Base-by-base conservation (phyloP, 805 yeast species). In the Torulaspora maleeae region DNA sequence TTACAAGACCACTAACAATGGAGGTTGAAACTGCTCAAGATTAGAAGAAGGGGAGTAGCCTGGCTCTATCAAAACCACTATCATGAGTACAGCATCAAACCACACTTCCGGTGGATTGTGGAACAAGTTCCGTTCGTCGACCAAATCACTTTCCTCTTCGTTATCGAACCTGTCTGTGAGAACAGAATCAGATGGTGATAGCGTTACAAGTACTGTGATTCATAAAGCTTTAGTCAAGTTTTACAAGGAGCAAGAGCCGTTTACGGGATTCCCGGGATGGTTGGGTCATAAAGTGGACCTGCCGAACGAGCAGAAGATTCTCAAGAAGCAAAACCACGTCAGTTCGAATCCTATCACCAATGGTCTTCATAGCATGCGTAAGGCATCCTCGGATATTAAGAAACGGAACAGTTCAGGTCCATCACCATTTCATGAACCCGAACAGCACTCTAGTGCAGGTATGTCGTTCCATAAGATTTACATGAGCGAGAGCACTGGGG, bases 161-260 rank as follows among this genome's bases (percentile, higher is more conserved):
- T 45, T 63, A 13, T 43, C 61, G 3, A 56, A 58, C 10, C 43
- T 63, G 2, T 57, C 66, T 3, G 36, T 56, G 1, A 60, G 55
- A 37, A 45, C 59, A 5, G 78, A 75, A 38, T 58, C 63, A 35
- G 79, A 75, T 48, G 76, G 76, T 20, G 69, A 65, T 25, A 52
- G 66, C 1, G 67, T 68, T 20, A 66, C 66, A 10, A 66, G 73
- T 27, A 75, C 79, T 0, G 63, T 73, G 6, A 64, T 75, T 4
- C 74, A 73, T 47, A 67, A 74, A 46, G 72, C 77, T 1, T 49
- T 75, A 36, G 69, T 72, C 9, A 63, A 66, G 40, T 71, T 59
- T 55, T 75, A 74, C 49, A 49, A 61, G 38, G 55, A 50, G 12
- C 61, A 58, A 36, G 64, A 58, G 29, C 66, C 64, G 0, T 64